These are phyloP conservation scores for Lactarius deliciosus DNA, from an alignment of 768 basidiomycete genomes.

Conservation along the genomic window DNA sequence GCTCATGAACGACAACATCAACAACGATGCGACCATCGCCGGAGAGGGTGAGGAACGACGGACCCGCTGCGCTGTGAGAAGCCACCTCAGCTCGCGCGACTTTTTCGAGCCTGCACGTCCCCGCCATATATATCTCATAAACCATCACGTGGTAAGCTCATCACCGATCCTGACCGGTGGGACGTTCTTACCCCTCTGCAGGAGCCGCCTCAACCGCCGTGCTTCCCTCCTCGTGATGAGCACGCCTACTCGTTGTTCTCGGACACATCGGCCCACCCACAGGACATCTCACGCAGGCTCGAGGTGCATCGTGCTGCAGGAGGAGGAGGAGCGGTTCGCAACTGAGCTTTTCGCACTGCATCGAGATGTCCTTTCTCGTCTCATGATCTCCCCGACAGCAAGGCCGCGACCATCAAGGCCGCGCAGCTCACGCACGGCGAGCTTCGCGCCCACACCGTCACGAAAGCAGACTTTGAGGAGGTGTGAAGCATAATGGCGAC, in stretches of 20 bases:
- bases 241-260: conserved; percentile 50
- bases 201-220: too few species aligned
- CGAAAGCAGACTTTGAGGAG: conserved; percentile 68
- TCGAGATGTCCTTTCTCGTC: conserved; percentile 51
- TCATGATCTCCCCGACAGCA: conserved; percentile 59
- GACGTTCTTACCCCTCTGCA: too few species aligned
- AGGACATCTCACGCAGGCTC: conserved; percentile 55
- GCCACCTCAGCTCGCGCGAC: too few species aligned
- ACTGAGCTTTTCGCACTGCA: conserved; percentile 51
- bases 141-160: too few species aligned
- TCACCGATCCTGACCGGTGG: conserved; percentile 39
- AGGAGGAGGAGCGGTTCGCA: conserved; percentile 60
- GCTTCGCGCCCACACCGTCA: conserved; percentile 54
- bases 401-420: conserved; percentile 55
- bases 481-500: conserved; percentile 50
- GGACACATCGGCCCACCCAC: conserved; percentile 43
- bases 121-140: too few species aligned
- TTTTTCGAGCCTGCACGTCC: too few species aligned
- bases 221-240: conserved; percentile 39
- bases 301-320: conserved; percentile 44
- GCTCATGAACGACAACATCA: too few species aligned
- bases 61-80: too few species aligned
- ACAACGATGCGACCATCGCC: too few species aligned
- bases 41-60: too few species aligned
- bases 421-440: conserved; percentile 46